Conservation (phyloP, 2,329 filamentous ascomycete species). For the Aspergillus tanneri region DNA sequence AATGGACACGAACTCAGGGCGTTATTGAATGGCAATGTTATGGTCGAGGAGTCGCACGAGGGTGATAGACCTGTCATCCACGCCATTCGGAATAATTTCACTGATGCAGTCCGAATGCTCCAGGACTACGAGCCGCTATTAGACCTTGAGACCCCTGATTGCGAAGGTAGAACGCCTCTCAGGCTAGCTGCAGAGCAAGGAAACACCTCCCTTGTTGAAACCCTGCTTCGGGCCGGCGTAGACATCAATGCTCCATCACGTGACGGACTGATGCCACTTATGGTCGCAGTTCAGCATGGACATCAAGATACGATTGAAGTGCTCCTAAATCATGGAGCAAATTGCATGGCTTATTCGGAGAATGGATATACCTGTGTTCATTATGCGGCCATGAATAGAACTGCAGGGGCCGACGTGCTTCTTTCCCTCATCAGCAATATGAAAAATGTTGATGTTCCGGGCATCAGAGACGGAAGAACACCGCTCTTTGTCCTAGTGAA, state of each 20-base stretch:
- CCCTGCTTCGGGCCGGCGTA: background rate
- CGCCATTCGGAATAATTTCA: background rate
- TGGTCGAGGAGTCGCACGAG: constrained; percentile 2
- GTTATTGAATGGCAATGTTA: background rate
- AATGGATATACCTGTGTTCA: constrained; percentile 12
- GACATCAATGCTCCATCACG: constrained; percentile 5
- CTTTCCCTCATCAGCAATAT: background rate
- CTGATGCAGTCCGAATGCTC: background rate
- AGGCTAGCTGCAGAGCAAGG: background rate
- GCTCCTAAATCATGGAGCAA: constrained; percentile 2
- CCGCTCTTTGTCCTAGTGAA: constrained; percentile 8
- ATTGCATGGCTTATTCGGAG: background rate
- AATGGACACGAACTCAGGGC: background rate
- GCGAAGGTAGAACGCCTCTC: constrained; percentile 6
- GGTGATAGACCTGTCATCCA: constrained; percentile 7
- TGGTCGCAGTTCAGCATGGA: constrained; percentile 10
- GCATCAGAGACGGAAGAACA: background rate
- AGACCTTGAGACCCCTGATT: constrained; percentile 6
- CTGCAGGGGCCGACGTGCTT: constrained; percentile 2
- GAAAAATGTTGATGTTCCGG: constrained; percentile 1
- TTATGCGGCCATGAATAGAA: constrained; percentile 9
- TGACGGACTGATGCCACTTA: constrained; percentile 8
- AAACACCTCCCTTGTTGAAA: background rate
- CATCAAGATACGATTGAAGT: background rate
- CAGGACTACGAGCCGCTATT: background rate